Percentiles rank a stretch among this genome's conserved stretches.
These are phyloP conservation scores for Emydomyces testavorans DNA, from an alignment of 2,329 filamentous ascomycete genomes.

Conservation along the genomic window DNA sequence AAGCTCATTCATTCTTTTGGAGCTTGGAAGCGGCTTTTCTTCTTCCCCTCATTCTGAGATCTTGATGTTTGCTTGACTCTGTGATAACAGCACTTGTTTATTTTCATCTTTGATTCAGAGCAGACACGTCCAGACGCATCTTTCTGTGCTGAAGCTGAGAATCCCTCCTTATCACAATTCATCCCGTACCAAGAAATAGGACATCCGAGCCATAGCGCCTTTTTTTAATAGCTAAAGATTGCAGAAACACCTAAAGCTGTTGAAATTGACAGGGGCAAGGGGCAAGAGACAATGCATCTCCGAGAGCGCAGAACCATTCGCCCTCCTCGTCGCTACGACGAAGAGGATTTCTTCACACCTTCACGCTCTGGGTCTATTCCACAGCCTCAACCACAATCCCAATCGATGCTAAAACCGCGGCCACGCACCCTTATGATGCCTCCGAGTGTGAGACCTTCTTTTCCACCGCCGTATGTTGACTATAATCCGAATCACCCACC, in stretches of 20 bases:
- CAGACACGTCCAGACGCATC: background rate
- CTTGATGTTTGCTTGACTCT: background rate
- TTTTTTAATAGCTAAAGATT: background rate
- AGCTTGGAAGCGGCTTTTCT: background rate
- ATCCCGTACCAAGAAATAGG: background rate
- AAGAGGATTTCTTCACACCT: constrained; percentile 3
- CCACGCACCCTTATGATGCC: constrained; percentile 12
- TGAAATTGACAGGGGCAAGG: background rate
- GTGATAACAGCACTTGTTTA: background rate
- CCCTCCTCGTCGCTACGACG: constrained; percentile 10
- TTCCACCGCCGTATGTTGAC: constrained; percentile 19
- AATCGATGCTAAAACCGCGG: constrained; percentile 11
- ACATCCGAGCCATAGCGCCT: background rate
- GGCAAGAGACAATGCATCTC: constrained; percentile 9
- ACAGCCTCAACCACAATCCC: constrained; percentile 12
- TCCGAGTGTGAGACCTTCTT: constrained; percentile 10
- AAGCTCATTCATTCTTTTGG: background rate
- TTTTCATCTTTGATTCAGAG: background rate
- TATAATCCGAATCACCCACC: constrained; percentile 33
- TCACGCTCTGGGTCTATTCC: constrained; percentile 17
- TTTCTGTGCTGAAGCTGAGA: background rate
- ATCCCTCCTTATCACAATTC: background rate
- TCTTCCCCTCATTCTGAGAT: background rate
- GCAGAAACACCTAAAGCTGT: background rate
- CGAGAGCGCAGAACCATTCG: constrained; percentile 7